A percentile compares a stretch with the other conserved stretches of the same genome.
Evolutionary conservation across 148 eudicot species (phyloP).

Genomic region (Arctostaphylos glauca): DNA sequence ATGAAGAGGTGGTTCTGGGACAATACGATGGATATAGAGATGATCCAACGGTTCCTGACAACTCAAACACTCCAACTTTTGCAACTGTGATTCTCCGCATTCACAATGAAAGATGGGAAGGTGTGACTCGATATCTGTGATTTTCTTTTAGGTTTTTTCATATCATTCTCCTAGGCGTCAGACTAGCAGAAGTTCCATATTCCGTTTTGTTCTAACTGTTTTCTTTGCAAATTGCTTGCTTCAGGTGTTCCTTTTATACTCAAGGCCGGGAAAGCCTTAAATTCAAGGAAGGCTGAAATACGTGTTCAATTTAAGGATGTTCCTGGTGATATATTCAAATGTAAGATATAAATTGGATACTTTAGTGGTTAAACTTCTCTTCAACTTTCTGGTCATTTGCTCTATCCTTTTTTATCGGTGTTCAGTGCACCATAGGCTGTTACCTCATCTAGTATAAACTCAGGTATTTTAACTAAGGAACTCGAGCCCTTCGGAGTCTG

Average conservation of each 20-base stretch:
- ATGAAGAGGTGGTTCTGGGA: conserved; percentile 92
- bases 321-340: conserved; percentile 92
- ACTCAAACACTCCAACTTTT: conserved; percentile 94
- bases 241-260: conserved; percentile 95
- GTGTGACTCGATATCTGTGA: conserved; percentile 26
- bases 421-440: not conserved
- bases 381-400: not conserved
- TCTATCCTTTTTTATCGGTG: not conserved
- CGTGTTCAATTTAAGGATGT: conserved; percentile 95
- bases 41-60: conserved; percentile 88
- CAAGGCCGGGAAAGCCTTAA: conserved; percentile 92
- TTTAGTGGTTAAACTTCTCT: not conserved
- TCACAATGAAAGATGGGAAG: conserved; percentile 99
- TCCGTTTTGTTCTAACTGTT: conserved; percentile 11
- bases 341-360: conserved; percentile 37
- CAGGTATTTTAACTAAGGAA: not conserved
- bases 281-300: conserved; percentile 88
- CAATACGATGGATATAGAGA: conserved; percentile 88
- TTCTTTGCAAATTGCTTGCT: conserved; percentile 21
- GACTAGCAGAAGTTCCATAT: conserved; percentile 9
- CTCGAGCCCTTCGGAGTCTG: no score
- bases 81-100: conserved; percentile 74
- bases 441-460: not conserved
- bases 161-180: not conserved
- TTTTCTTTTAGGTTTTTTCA: not conserved